Evolutionary conservation across 2,329 filamentous ascomycete genomes (phyloP), one percentile per base, ranked within the genome.

Genomic region (Sarocladium kiliense): DNA sequence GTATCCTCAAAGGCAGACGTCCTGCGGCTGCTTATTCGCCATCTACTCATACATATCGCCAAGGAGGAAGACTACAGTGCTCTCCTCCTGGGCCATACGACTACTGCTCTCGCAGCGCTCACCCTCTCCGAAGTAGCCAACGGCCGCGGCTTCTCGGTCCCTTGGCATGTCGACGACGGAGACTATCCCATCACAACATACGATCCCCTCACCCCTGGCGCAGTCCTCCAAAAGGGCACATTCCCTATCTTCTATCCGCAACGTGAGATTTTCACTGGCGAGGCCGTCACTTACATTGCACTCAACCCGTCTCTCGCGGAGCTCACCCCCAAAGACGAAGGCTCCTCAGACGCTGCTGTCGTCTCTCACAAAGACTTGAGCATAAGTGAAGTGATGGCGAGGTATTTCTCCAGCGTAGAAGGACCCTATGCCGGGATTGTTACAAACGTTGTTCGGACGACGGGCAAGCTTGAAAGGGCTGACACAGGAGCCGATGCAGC

Each of bases 361-460:
- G 71, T 84, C 2, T 88, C 82, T 30, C 85, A 87, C 61, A 89
- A 86, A 66, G 87, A 91, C 60, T 80, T 90, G 45, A 95, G 91
- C 45, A 97, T 99, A 63, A 91, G 97, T 66, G 87, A 92, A 62
- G 81, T 99, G 54, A 92, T 97, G 86, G 75, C 79, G 56, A 86
- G 91, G 56, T 99, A 97, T 69, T 96, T 99, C 65, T 82, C 84
- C 61, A 39, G 90, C 37, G 69, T 96, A 16, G 92, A 96, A 67
- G 82, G 84, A 60, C 88, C 87, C 57, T 97, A 95, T 65, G 89
- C 92, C 2, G 90, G 89, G 55, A 91, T 97, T 55, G 92, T 99
- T 61, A 88, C 92, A 30, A 99, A 99, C 67, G 94, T 99, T 10
- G 93, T 97, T 4, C 84, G 91, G 59, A 99, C 93, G 32, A 87